These are phyloP conservation scores for Penicillium steckii DNA, from an alignment of 495 filamentous ascomycete species.

Conservation along the genomic window DNA sequence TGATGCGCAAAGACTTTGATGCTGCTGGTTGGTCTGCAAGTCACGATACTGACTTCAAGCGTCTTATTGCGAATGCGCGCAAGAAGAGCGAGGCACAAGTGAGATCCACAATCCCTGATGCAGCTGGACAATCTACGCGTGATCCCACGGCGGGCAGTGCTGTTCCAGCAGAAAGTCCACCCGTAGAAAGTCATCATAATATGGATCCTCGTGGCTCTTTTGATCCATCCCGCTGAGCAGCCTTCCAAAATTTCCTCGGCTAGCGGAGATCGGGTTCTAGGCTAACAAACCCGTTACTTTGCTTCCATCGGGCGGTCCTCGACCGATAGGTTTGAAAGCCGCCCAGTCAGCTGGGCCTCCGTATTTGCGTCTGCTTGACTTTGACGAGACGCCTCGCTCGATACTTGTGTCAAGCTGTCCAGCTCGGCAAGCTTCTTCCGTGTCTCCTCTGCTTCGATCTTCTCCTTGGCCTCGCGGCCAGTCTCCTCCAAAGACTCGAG, in stretches of 20 bases:
- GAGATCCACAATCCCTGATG: slow-evolving; percentile 30
- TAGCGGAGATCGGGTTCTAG: background rate
- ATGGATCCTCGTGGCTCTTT: background rate
- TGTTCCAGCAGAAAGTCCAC: background rate
- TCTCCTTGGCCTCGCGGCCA: slow-evolving; percentile 57
- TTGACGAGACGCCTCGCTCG: slow-evolving; percentile 31
- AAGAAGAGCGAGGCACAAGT: slow-evolving; percentile 35
- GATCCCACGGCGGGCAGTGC: background rate
- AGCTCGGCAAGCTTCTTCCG: slow-evolving; percentile 45
- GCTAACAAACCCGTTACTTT: slow-evolving; percentile 11
- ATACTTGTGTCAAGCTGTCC: slow-evolving; percentile 38
- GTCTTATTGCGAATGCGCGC: slow-evolving; percentile 70
- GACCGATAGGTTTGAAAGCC: slow-evolving; percentile 44
- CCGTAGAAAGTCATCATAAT: background rate
- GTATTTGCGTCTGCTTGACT: slow-evolving; percentile 21
- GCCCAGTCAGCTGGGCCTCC: slow-evolving; percentile 35
- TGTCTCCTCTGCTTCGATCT: slow-evolving; percentile 45
- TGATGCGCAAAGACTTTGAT: slow-evolving; percentile 85
- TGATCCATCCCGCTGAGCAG: slow-evolving; percentile 1
- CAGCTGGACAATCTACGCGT: slow-evolving; percentile 3
- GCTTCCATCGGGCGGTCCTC: slow-evolving; percentile 34
- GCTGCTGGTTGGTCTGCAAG: slow-evolving; percentile 68
- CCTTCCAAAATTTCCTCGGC: background rate
- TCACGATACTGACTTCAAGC: slow-evolving; percentile 71
- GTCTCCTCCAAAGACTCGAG: slow-evolving; percentile 71